phyloP scores from a whole-genome alignment of 1,284 basidiomycete genomes.

The Sparassis latifolia region DNA sequence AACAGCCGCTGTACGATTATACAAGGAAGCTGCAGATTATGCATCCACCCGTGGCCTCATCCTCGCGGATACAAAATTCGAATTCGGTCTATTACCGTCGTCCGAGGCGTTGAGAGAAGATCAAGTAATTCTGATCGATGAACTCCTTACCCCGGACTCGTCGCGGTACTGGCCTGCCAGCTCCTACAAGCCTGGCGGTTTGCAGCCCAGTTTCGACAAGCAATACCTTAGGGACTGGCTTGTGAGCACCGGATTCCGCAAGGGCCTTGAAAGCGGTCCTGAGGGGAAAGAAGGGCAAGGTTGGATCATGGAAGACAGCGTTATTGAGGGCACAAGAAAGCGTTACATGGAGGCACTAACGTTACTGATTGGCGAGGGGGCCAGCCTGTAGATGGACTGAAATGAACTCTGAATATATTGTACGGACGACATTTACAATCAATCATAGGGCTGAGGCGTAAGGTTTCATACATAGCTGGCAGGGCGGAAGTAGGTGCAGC shows the following conservation, averaged over 20 bases:
- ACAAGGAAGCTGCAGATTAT: conserved; percentile 73
- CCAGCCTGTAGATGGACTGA: too few relatives aligned
- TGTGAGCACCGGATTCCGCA: conserved; percentile 63
- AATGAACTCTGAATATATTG: too few relatives aligned
- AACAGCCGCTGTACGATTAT: conserved; percentile 58
- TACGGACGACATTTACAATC: too few relatives aligned
- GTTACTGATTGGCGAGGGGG: conserved; percentile 45
- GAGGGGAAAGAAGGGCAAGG: conserved; percentile 46
- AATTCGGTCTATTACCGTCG: conserved; percentile 60
- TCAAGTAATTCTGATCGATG: conserved; percentile 86
- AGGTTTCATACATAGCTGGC: too few relatives aligned
- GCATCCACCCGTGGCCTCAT: conserved; percentile 84
- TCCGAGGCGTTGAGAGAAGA: conserved; percentile 24
- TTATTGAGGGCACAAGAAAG: conserved; percentile 70
- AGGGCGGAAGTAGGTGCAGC: too few relatives aligned
- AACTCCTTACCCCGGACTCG: conserved; percentile 94
- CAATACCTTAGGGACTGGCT: conserved; percentile 95
- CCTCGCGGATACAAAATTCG: conserved; percentile 89
- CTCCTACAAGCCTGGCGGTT: conserved; percentile 68
- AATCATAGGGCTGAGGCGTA: too few relatives aligned
- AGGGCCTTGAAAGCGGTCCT: conserved; percentile 72
- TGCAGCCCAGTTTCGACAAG: conserved; percentile 94
- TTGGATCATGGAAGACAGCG: conserved; percentile 71
- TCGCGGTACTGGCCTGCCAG: conserved; percentile 92
- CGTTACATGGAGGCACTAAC: conserved; percentile 78